Evolutionary conservation across 2,329 filamentous ascomycete genomes (phyloP).

Genomic region (Phialocephala sp.): DNA sequence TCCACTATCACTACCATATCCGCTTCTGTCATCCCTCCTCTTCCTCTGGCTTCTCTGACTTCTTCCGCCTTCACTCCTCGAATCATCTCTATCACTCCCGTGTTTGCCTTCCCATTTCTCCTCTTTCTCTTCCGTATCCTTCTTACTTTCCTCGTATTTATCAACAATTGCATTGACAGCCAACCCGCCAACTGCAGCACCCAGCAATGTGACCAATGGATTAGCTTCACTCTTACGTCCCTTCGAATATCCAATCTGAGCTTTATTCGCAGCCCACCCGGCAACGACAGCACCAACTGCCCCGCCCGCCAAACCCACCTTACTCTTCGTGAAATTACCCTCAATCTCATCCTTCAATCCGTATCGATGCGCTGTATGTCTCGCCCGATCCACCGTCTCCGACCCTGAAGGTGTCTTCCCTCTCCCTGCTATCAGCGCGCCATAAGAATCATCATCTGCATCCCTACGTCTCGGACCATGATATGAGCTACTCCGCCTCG

Average conservation of each 20-base stretch:
- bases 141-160: slow-evolving; percentile 32
- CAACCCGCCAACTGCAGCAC: slow-evolving; percentile 38
- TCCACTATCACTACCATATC: slow-evolving; percentile 11
- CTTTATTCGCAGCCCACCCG: slow-evolving; percentile 38
- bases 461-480: slow-evolving; percentile 23
- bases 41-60: slow-evolving; percentile 7
- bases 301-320: slow-evolving; percentile 29
- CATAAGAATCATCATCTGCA: slow-evolving; percentile 11
- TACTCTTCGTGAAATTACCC: slow-evolving; percentile 31
- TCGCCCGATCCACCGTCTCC: slow-evolving; percentile 21
- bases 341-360: slow-evolving; percentile 35
- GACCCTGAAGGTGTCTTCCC: slow-evolving; percentile 15
- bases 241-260: slow-evolving; percentile 29
- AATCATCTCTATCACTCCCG: not conserved
- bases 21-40: not conserved
- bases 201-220: slow-evolving; percentile 34
- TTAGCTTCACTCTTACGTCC: slow-evolving; percentile 25
- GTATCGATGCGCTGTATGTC: slow-evolving; percentile 28
- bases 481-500: slow-evolving; percentile 28
- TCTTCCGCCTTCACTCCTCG: slow-evolving; percentile 8
- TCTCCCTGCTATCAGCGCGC: not conserved
- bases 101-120: slow-evolving; percentile 30
- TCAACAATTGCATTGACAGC: slow-evolving; percentile 37
- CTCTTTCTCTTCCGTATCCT: slow-evolving; percentile 26
- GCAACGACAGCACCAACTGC: slow-evolving; percentile 37